Evolutionary conservation across 345 rosid species (phyloP), one percentile per base, ranked within the genome.

Genomic region (Turnera subulata): DNA sequence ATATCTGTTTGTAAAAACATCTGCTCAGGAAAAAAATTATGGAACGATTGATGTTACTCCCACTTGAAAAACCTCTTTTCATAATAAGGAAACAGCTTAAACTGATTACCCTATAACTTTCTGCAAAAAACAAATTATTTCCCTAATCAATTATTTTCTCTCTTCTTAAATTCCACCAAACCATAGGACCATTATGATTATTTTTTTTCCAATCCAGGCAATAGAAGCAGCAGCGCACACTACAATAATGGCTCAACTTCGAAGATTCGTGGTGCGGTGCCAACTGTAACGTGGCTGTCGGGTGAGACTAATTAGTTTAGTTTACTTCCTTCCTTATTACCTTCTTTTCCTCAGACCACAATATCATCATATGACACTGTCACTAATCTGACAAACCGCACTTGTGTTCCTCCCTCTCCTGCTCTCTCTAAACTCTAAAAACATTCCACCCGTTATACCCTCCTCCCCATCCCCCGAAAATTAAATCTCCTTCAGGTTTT

Each of bases 251-350:
- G 35, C 4, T 29, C 5, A 29, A 8, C 35, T 29, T 29, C 35
- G 35, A 29, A 48, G 16, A 48, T 22, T 17, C 45, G 23, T 17
- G 13, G 51, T 62, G 67, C 76, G 69, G 62, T 59, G 81, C 79
- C 81, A 80, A 66, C 84, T 76, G 79, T 66, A 61, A 73, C 5
- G 6, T 35, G 50, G 79, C 72, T 76, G 81, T 73, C 65, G 61
- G 42, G 22, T 29, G 35, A 29, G 5, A 29, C n/a, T 25, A 35
- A 46, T 44, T n/a, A 42, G 14, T 37, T 67, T n/a, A n/a, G n/a
- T n/a, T n/a, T n/a, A n/a, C n/a, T n/a, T n/a, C n/a, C n/a, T n/a
- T n/a, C 71, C 32, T 55, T 32, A 51, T 22, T 4, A 58, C 62
- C 50, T 69, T 65, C 63, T 53, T 42, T 11, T 1, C 49, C 21